Percentiles rank a stretch among this genome's conserved stretches.
These are phyloP conservation scores for Quercus ilex DNA, from an alignment of 306 rosid species.

Conservation along the genomic window DNA sequence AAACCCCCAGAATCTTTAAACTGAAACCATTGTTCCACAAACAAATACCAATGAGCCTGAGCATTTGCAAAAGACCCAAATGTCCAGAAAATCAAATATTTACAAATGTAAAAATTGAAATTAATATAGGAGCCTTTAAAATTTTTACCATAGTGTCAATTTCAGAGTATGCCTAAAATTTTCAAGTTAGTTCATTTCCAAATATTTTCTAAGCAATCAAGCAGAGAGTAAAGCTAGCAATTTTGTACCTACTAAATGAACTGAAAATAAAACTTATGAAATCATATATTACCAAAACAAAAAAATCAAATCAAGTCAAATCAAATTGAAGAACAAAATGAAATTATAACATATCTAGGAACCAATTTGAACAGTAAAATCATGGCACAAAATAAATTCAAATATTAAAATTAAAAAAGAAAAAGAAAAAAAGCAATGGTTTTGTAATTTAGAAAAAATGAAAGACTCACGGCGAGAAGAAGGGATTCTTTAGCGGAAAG, in stretches of 20 bases:
- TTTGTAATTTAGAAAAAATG: too few relatives aligned
- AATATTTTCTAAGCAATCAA: background rate
- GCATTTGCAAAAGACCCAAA: background rate
- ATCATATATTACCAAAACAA: background rate
- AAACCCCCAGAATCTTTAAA: conserved; percentile 96
- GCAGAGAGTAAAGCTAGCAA: background rate
- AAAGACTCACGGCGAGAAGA: conserved; percentile 78
- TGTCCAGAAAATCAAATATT: background rate
- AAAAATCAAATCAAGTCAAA: background rate
- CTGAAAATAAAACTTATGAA: background rate
- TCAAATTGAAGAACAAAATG: background rate
- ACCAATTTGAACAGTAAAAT: background rate
- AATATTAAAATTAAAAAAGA: background rate
- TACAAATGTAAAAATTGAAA: background rate
- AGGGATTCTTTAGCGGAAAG: conserved; percentile 97
- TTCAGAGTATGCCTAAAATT: background rate
- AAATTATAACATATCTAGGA: background rate
- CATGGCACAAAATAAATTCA: background rate
- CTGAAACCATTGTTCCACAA: conserved; percentile 42
- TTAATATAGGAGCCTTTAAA: background rate
- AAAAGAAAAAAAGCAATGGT: background rate
- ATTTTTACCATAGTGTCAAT: background rate
- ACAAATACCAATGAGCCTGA: conserved; percentile 20
- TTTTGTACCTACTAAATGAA: background rate
- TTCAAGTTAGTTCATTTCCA: background rate